Conservation (phyloP, 768 basidiomycete genomes). For the Boletus speciosus region DNA sequence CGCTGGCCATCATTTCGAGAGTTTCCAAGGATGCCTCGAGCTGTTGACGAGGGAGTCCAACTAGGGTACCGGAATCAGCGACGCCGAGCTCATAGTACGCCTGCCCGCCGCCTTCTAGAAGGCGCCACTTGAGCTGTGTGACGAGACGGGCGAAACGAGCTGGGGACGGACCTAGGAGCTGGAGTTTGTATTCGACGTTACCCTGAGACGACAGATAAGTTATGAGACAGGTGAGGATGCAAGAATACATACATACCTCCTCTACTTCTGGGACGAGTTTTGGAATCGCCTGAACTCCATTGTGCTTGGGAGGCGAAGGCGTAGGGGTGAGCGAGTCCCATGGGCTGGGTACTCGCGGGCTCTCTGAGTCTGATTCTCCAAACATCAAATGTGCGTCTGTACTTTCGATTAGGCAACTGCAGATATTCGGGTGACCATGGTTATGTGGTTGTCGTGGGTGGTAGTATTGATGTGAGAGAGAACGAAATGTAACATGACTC, state of each 20-base stretch:
- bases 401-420: conserved; percentile 12
- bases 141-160: conserved; percentile 80
- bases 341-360: conserved; percentile 73
- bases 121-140: conserved; percentile 94
- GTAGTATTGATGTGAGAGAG: background rate
- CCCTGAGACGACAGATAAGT: conserved; percentile 43
- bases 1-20: conserved; percentile 90
- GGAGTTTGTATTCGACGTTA: conserved; percentile 93
- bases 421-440: conserved; percentile 61
- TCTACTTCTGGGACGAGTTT: conserved; percentile 76
- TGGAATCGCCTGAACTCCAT: conserved; percentile 42
- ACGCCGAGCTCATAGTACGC: conserved; percentile 84
- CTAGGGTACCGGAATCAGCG: conserved; percentile 81
- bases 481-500: background rate
- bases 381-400: conserved; percentile 49
- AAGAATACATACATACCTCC: conserved; percentile 35
- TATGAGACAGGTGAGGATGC: background rate
- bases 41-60: conserved; percentile 71
- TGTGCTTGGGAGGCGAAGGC: conserved; percentile 36
- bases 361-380: conserved; percentile 79
- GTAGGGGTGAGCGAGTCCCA: conserved; percentile 75
- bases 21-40: conserved; percentile 82
- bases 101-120: conserved; percentile 79
- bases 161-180: conserved; percentile 74
- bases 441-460: conserved; percentile 5